A percentile compares a stretch with the other conserved stretches of the same genome.
phyloP scores from a whole-genome alignment of 805 yeast genomes.

The Saturnispora quitensis region DNA sequence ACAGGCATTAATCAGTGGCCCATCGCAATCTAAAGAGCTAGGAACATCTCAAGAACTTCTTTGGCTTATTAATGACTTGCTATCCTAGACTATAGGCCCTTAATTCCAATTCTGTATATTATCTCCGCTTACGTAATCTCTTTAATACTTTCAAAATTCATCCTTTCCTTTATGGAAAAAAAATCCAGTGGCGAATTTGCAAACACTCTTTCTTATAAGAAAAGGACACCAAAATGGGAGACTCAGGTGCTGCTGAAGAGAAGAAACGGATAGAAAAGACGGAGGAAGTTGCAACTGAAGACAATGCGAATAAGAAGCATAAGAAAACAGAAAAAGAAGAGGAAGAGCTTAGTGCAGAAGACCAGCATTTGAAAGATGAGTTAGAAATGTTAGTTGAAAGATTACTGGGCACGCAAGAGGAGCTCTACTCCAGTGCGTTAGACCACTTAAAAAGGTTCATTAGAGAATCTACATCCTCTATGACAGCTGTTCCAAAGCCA shows the following conservation, averaged over 20 bases:
- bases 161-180: not conserved
- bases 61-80: conserved; percentile 61
- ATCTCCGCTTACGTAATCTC: not conserved
- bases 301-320: conserved; percentile 6
- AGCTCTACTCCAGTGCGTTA: conserved; percentile 53
- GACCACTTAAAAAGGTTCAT: conserved; percentile 65
- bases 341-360: conserved; percentile 91
- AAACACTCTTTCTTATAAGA: conserved; percentile 15
- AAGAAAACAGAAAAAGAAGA: conserved; percentile 30
- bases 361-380: conserved; percentile 75
- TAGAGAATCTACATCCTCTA: conserved; percentile 89
- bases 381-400: conserved; percentile 82
- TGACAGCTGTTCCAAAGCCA: conserved; percentile 99
- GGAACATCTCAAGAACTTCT: conserved; percentile 55
- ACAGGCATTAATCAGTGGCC: not conserved
- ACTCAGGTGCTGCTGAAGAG: not conserved
- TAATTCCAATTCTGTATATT: not conserved
- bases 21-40: conserved; percentile 17
- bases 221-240: conserved; percentile 3
- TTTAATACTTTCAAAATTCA: not conserved
- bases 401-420: conserved; percentile 44
- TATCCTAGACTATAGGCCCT: conserved; percentile 19
- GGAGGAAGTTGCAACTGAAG: conserved; percentile 5
- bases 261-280: not conserved
- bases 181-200: conserved; percentile 5